These are phyloP conservation scores for Fraxinus nigra DNA, from an alignment of 305 asterid species.

Conservation along the genomic window DNA sequence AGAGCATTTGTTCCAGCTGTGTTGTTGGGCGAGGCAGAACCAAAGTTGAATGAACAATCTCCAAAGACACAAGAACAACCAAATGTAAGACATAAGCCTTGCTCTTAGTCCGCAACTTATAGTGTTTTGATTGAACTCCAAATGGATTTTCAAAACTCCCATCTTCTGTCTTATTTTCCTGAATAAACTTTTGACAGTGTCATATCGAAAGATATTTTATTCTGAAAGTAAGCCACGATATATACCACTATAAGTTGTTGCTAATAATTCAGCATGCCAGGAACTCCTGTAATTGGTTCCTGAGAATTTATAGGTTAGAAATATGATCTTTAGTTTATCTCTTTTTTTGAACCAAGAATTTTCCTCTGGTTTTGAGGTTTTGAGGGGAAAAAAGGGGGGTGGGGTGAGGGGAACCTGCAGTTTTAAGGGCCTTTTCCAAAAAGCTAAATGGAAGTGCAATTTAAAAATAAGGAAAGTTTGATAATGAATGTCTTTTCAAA, in stretches of 20 bases:
- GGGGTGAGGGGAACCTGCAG: background rate
- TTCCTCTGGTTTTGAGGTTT: background rate
- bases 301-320: background rate
- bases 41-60: slow-evolving; percentile 74
- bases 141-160: background rate
- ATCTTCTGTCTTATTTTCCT: slow-evolving; percentile 10
- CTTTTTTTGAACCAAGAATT: background rate
- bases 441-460: background rate
- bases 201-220: background rate
- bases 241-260: background rate
- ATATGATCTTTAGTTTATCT: background rate
- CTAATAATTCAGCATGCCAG: background rate
- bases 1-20: slow-evolving; percentile 99
- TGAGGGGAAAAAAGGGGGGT: too few species aligned
- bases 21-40: slow-evolving; percentile 87
- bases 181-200: slow-evolving; percentile 9
- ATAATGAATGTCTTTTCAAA: background rate
- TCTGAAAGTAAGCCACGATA: background rate
- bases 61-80: slow-evolving; percentile 70
- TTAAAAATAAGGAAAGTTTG: background rate
- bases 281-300: background rate
- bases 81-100: slow-evolving; percentile 46
- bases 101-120: slow-evolving; percentile 3
- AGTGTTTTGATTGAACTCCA: slow-evolving; percentile 13
- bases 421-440: background rate